Evolutionary conservation across 345 rosid species (phyloP).

Genomic region (Lumnitzera littorea): DNA sequence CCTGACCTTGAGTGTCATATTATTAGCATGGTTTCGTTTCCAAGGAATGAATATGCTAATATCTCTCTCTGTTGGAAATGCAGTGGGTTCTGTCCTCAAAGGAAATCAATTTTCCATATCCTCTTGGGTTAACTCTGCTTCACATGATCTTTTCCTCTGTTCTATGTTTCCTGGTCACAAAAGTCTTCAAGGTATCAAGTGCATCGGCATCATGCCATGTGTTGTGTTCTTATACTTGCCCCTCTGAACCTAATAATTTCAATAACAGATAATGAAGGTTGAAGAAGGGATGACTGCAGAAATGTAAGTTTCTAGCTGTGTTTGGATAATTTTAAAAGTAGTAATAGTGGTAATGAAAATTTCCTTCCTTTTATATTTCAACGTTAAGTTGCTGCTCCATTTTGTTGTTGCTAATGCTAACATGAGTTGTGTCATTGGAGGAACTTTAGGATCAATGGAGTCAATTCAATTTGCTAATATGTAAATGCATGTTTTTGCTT

Average conservation of each 20-base stretch:
- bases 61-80: slow-evolving; percentile 14
- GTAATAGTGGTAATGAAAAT: background rate
- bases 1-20: too few species aligned
- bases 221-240: background rate
- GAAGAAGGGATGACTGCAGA: slow-evolving; percentile 95
- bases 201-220: background rate
- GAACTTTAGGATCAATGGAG: too few species aligned
- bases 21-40: too few species aligned
- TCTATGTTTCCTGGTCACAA: slow-evolving; percentile 75
- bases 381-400: too few species aligned
- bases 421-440: too few species aligned
- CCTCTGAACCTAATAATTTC: background rate
- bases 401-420: too few species aligned
- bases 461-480: too few species aligned
- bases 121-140: slow-evolving; percentile 92
- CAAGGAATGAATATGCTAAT: background rate
- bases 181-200: slow-evolving; percentile 66
- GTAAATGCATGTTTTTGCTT: too few species aligned
- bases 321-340: background rate
- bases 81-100: slow-evolving; percentile 98
- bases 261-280: slow-evolving; percentile 61
- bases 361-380: background rate
- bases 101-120: slow-evolving; percentile 95
- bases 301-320: slow-evolving; percentile 46
- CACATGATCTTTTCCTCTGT: slow-evolving; percentile 92